These are phyloP conservation scores for Monoraphidium neglectum DNA, from an alignment of 139 green algal genomes.

Conservation along the genomic window DNA sequence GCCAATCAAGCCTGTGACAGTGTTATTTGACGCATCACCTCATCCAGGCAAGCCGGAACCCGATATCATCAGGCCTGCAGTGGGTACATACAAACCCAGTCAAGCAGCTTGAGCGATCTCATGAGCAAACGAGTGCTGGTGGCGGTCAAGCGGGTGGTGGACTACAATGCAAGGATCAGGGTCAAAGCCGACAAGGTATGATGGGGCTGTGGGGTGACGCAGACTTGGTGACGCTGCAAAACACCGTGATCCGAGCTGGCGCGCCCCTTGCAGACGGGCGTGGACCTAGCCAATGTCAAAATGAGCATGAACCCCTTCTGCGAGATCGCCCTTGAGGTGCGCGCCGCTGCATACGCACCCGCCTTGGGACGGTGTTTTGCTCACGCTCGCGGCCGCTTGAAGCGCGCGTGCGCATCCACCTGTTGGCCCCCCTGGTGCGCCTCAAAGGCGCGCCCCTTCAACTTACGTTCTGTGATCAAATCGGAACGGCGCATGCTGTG, in stretches of 20 bases:
- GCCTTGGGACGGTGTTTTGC: too few relatives aligned
- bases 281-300: constrained; percentile 85
- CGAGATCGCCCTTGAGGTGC: constrained; percentile 92
- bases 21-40: too few relatives aligned
- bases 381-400: not conserved
- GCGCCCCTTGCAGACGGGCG: constrained; percentile 61
- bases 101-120: not conserved
- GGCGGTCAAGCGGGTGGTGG: constrained; percentile 83
- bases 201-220: not conserved
- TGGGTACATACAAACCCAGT: too few relatives aligned
- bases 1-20: too few relatives aligned
- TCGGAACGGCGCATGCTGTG: constrained; percentile 8
- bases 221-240: not conserved
- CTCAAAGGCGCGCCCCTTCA: too few relatives aligned
- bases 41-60: too few relatives aligned
- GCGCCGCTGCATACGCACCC: not conserved
- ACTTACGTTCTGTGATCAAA: too few relatives aligned
- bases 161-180: constrained; percentile 91
- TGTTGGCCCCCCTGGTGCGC: too few relatives aligned
- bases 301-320: constrained; percentile 98
- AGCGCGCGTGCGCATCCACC: not conserved
- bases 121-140: constrained; percentile 62
- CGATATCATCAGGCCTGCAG: too few relatives aligned
- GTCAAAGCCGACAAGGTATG: constrained; percentile 86
- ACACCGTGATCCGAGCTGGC: not conserved